A percentile compares a stretch with the other conserved stretches of the same genome.
These are phyloP conservation scores for Globisporangium solare DNA, from an alignment of 352 stramenopile species.

Conservation along the genomic window DNA sequence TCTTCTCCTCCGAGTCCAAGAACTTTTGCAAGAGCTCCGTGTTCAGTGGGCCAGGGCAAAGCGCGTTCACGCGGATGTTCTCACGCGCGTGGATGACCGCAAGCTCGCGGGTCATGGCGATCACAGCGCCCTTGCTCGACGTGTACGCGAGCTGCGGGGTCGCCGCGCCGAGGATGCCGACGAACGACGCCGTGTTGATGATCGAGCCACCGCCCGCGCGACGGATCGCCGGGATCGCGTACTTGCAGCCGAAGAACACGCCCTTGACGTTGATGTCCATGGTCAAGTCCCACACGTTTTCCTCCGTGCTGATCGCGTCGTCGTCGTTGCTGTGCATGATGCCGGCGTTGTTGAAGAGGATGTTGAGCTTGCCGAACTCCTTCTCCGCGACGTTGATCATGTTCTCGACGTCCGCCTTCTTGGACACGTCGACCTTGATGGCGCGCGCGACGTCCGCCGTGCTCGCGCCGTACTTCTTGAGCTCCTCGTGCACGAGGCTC, in stretches of 20 bases:
- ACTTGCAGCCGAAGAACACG: slow-evolving; percentile 88
- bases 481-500: slow-evolving; percentile 58
- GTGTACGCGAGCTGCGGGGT: slow-evolving; percentile 88
- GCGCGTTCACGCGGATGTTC: slow-evolving; percentile 86
- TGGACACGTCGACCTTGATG: slow-evolving; percentile 72
- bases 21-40: slow-evolving; percentile 87
- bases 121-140: slow-evolving; percentile 83
- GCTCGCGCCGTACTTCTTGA: slow-evolving; percentile 47
- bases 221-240: slow-evolving; percentile 76
- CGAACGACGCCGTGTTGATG: slow-evolving; percentile 88
- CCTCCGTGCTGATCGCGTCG: slow-evolving; percentile 67
- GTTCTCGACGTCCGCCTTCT: slow-evolving; percentile 56
- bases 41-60: slow-evolving; percentile 83
- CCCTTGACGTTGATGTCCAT: slow-evolving; percentile 89
- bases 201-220: slow-evolving; percentile 78
- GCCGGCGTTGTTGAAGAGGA: slow-evolving; percentile 87
- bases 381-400: slow-evolving; percentile 79
- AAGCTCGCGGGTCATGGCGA: slow-evolving; percentile 83
- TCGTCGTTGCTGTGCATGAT: slow-evolving; percentile 84
- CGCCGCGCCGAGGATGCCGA: slow-evolving; percentile 71
- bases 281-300: slow-evolving; percentile 81
- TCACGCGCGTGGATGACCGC: slow-evolving; percentile 82
- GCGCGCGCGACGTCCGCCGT: slow-evolving; percentile 46
- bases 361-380: slow-evolving; percentile 70
- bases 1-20: slow-evolving; percentile 78